Percentiles rank a stretch among this genome's conserved stretches.
Conservation (phyloP, 225 moss, liverwort and hornwort genomes). For the Ulota crispa region DNA sequence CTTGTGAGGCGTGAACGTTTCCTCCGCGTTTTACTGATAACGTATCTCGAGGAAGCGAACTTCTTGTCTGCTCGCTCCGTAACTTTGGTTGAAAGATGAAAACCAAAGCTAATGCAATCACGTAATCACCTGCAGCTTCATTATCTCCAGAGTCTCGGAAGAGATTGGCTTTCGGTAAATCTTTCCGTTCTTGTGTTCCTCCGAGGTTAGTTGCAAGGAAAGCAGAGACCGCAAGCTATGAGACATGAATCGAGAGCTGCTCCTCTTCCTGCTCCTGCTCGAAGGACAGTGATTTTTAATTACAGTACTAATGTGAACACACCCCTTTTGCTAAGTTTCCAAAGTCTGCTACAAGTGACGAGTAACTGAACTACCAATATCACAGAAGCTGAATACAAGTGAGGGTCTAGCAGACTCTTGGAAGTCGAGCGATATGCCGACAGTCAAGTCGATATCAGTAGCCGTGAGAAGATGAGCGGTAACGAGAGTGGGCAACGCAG, state of each 20-base stretch:
- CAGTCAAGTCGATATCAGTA: neutral
- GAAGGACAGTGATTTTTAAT: neutral
- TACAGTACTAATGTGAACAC: neutral
- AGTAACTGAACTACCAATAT: neutral
- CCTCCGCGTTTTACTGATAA: neutral
- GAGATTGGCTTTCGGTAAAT: too few relatives aligned
- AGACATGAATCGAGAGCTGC: neutral
- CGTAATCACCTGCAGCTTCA: neutral
- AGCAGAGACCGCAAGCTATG: neutral
- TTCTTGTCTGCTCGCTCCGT: neutral
- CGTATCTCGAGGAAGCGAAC: slow-evolving; percentile 2
- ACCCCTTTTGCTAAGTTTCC: neutral
- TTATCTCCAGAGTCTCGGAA: neutral
- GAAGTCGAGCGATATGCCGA: neutral
- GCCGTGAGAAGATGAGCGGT: neutral
- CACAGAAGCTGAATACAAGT: neutral
- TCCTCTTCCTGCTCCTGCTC: neutral
- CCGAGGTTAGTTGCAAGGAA: neutral
- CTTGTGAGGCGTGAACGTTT: too few relatives aligned
- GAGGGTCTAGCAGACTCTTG: neutral
- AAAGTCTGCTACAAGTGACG: neutral
- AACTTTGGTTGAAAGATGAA: neutral
- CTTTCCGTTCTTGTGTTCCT: neutral
- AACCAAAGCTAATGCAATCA: neutral
- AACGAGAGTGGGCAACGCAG: neutral